phyloP scores from a whole-genome alignment of 2,329 filamentous ascomycete species.

The Microdochium nivale region DNA sequence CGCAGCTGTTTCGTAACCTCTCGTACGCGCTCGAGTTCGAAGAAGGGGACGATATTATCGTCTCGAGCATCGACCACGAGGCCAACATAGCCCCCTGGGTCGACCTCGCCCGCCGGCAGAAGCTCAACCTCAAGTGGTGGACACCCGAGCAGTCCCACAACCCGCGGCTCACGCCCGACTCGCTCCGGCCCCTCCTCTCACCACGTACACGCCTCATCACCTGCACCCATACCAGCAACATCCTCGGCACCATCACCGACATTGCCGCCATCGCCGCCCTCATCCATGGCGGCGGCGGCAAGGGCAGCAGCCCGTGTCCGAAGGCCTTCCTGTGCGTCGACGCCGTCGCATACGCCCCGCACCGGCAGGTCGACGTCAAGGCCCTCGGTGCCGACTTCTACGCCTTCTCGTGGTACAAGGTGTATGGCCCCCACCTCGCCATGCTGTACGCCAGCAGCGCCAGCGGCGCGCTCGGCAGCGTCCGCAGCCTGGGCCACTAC shows the following conservation, averaged over 20 bases:
- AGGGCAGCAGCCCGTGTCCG: conserved; percentile 23
- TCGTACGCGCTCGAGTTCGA: conserved; percentile 43
- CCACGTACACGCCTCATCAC: conserved; percentile 60
- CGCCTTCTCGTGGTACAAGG: conserved; percentile 75
- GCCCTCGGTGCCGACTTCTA: conserved; percentile 67
- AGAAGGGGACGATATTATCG: conserved; percentile 55
- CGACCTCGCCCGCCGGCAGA: conserved; percentile 51
- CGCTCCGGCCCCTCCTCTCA: conserved; percentile 51
- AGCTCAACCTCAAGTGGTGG: conserved; percentile 65
- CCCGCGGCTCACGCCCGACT: conserved; percentile 48
- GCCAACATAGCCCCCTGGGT: conserved; percentile 71
- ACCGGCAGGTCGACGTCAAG: conserved; percentile 60
- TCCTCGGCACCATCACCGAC: conserved; percentile 63
- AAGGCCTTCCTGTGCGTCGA: conserved; percentile 62
- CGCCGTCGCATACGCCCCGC: conserved; percentile 68
- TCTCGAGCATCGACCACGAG: conserved; percentile 70
- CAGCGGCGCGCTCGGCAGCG: conserved; percentile 12
- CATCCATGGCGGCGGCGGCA: conserved; percentile 32
- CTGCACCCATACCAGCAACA: conserved; percentile 67
- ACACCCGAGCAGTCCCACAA: conserved; percentile 36
- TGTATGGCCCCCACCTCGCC: conserved; percentile 69
- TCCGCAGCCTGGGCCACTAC: conserved; percentile 44
- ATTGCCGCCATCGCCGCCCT: conserved; percentile 44
- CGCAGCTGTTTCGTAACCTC: conserved; percentile 68
- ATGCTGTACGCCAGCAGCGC: conserved; percentile 55